These are phyloP conservation scores for Neonectria coccinea DNA, from an alignment of 2,329 filamentous ascomycete genomes.

Conservation along the genomic window DNA sequence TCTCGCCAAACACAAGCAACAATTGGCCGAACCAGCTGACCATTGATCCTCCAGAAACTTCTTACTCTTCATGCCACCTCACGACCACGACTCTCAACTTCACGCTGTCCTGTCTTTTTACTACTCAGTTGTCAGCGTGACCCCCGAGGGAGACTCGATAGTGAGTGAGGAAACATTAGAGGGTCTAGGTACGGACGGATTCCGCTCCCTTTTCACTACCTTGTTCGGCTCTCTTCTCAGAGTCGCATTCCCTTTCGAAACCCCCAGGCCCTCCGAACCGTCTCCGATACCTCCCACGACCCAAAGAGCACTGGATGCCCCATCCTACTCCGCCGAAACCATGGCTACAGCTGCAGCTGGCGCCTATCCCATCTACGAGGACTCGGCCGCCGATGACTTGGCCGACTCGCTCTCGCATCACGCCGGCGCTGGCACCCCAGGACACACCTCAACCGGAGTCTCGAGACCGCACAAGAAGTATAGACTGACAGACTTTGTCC, in stretches of 20 bases:
- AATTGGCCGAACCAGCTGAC: conserved; percentile 38
- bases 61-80: conserved; percentile 83
- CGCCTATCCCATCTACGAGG: conserved; percentile 39
- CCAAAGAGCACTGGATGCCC: conserved; percentile 31
- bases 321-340: conserved; percentile 25
- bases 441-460: conserved; percentile 50
- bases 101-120: conserved; percentile 91
- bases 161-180: conserved; percentile 91
- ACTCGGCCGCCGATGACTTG: conserved; percentile 42
- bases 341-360: conserved; percentile 39
- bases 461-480: conserved; percentile 56
- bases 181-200: conserved; percentile 87
- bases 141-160: conserved; percentile 91
- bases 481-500: conserved; percentile 76
- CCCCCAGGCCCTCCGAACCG: conserved; percentile 46
- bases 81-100: conserved; percentile 75
- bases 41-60: conserved; percentile 75
- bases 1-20: conserved; percentile 9
- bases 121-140: conserved; percentile 87
- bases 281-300: conserved; percentile 33
- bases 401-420: conserved; percentile 39
- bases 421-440: conserved; percentile 53
- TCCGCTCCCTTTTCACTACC: conserved; percentile 70
- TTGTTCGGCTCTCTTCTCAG: conserved; percentile 82
- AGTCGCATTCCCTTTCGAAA: conserved; percentile 66